Percentiles rank a stretch among this genome's conserved stretches.
Evolutionary conservation across 164 flowering plant genomes (phyloP).

Genomic region (Nymphaea colorata): DNA sequence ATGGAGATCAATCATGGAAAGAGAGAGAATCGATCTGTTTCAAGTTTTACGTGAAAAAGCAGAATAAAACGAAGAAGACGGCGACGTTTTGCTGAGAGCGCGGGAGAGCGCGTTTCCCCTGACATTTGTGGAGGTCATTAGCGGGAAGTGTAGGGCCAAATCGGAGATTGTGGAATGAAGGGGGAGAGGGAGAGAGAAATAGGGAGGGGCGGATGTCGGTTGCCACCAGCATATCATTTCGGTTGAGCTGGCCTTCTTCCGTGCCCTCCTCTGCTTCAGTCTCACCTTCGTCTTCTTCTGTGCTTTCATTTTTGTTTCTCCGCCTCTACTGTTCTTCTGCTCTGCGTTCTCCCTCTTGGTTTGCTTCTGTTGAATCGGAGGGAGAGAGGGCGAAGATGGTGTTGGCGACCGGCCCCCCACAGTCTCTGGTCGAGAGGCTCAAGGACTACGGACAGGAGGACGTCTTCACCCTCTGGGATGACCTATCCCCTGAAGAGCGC

Average conservation of each 20-base stretch:
- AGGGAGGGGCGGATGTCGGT: not conserved
- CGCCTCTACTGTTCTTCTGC: not conserved
- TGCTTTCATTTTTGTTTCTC: not conserved
- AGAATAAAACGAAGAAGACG: too few relatives aligned
- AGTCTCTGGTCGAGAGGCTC: slow-evolving; percentile 65
- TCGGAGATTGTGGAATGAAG: not conserved
- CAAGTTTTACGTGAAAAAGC: too few relatives aligned
- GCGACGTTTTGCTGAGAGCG: too few relatives aligned
- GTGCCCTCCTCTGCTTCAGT: not conserved
- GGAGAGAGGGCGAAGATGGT: not conserved
- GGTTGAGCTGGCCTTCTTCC: not conserved
- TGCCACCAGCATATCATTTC: not conserved
- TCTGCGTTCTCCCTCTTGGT: not conserved
- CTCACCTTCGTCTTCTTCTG: not conserved
- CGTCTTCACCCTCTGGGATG: slow-evolving; percentile 90
- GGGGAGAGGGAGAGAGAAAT: not conserved
- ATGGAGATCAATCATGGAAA: too few relatives aligned
- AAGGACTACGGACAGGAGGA: slow-evolving; percentile 96
- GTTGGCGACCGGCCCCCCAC: slow-evolving; percentile 43
- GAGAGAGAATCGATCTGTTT: too few relatives aligned
- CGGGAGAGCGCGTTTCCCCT: too few relatives aligned
- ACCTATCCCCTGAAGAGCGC: slow-evolving; percentile 70
- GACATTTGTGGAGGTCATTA: too few relatives aligned
- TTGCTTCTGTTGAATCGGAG: not conserved
- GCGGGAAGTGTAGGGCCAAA: not conserved